Percentiles rank a stretch among this genome's conserved stretches.
phyloP scores from a whole-genome alignment of 345 rosid species.

The Populus davidiana region DNA sequence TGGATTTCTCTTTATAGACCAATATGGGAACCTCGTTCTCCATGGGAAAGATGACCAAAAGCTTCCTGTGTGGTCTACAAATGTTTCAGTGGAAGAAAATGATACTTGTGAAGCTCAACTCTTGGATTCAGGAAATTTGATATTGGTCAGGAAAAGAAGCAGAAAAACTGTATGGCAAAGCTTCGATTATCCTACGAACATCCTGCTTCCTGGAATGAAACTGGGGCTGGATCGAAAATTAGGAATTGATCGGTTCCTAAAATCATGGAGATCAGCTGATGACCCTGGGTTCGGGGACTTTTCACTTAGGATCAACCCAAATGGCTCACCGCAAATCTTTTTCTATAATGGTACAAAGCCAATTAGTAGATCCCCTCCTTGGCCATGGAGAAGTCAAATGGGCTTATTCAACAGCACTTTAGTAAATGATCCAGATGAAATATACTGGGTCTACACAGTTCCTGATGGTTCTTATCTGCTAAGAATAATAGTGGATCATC shows the following conservation, averaged over 20 bases:
- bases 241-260: neutral
- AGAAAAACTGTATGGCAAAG: neutral
- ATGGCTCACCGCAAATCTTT: neutral
- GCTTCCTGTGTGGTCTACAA: constrained; percentile 8
- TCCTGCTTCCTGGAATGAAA: neutral
- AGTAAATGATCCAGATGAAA: neutral
- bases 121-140: constrained; percentile 13
- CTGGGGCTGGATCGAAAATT: neutral
- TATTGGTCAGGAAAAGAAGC: neutral
- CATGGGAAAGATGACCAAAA: neutral
- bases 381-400: neutral
- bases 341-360: neutral
- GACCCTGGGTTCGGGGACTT: neutral
- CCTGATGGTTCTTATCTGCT: neutral
- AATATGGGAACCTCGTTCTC: neutral
- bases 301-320: neutral
- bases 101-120: neutral
- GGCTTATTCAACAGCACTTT: neutral
- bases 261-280: neutral
- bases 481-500: neutral
- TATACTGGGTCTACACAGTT: rapidly evolving
- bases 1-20: neutral
- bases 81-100: neutral
- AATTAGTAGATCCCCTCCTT: neutral
- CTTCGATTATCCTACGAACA: too few species aligned